phyloP scores from a whole-genome alignment of 1,284 basidiomycete species.

The Cryptococcus hybrid region DNA sequence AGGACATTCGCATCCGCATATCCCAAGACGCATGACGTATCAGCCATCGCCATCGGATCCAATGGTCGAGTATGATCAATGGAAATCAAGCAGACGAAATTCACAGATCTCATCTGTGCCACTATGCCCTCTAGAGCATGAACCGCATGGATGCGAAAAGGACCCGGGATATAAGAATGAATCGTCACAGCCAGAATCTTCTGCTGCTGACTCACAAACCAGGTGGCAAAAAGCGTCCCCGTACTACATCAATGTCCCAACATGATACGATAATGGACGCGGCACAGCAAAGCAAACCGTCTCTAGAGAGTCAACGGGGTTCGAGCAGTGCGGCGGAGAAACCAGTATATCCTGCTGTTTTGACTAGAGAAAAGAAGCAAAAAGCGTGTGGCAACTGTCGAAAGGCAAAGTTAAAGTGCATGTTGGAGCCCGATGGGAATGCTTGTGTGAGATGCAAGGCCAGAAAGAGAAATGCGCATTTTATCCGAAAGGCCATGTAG shows the following conservation, averaged over 20 bases:
- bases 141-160: neutral
- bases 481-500: constrained; percentile 38
- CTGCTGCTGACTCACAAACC: neutral
- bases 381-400: constrained; percentile 45
- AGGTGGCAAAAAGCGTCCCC: neutral
- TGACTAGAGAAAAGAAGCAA: constrained; percentile 33
- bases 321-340: neutral
- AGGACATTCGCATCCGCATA: neutral
- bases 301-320: neutral
- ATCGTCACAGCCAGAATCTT: neutral
- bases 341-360: constrained; percentile 7
- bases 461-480: constrained; percentile 40
- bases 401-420: constrained; percentile 44
- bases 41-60: neutral
- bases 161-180: neutral
- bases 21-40: neutral
- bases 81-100: neutral
- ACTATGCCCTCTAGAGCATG: neutral
- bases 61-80: neutral
- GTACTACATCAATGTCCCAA: neutral
- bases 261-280: neutral
- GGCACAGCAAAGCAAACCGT: neutral
- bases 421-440: constrained; percentile 30
- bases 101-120: neutral
- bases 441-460: constrained; percentile 43